Evolutionary conservation across 805 yeast species (phyloP), one percentile per base, ranked within the genome.

Genomic region (Lipomyces orientalis): DNA sequence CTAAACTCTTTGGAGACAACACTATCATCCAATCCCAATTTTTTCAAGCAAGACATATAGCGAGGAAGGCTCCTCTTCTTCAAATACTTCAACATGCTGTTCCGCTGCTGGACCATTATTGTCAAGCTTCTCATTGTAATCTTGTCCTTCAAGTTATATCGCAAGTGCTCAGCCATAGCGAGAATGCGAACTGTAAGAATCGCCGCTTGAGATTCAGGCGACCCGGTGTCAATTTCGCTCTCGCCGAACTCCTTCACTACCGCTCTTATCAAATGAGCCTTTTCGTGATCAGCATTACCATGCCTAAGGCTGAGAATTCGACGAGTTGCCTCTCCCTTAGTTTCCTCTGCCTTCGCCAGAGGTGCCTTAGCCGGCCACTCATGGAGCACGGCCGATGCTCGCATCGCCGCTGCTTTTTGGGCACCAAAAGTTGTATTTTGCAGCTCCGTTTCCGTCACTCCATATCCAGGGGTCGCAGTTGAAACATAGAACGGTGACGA

Each of bases 201-300:
- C 1, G 98, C 98, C 1, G 98, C 97, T 79, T 93, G 98, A 33
- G 93, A 97, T 80, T 94, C 98, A 63, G 97, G 87, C 1, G 97
- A 91, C 2, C 97, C 98, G 0, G 97, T 91, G 77, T 95, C 98
- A 63, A 97, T 97, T 58, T 88, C 92, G 71, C 85, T 83, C 75
- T 97, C 84, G 73, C 87, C 88, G 78, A 94, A 93, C 80, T 94
- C 98, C 73, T 85, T 80, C 61, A 87, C 83, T 0, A 98, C 97
- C 58, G 89, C 77, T 58, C 80, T 79, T 1, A 86, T 81, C 35
- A 91, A 90, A 72, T 86, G 77, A 71, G 86, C 85, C 74, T 84
- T 81, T 65, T 82, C 81, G 70, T 90, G 93, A 22, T 79, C 76
- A 61, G 84, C 83, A 71, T 84, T 83, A 33, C 95, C 84, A 79